A percentile compares a stretch with the other conserved stretches of the same genome.
phyloP scores from a whole-genome alignment of 2,329 filamentous ascomycete genomes.

The Diplodia corticola region DNA sequence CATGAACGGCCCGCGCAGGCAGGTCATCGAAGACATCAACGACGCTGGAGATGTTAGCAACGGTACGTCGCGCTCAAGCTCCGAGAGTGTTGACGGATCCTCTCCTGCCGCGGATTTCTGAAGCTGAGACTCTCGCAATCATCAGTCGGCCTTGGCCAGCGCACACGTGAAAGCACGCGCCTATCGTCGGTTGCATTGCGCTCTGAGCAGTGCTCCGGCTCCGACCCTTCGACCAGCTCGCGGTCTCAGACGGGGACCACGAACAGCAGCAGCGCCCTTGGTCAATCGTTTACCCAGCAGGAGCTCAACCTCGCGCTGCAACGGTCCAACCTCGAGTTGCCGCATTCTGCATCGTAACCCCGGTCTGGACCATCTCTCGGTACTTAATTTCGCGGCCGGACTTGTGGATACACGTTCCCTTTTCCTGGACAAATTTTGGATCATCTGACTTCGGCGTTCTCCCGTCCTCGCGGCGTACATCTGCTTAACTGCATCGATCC shows the following conservation, averaged over 20 bases:
- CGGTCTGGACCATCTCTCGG: not conserved
- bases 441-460: not conserved
- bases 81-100: constrained; percentile 42
- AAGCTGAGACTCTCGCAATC: constrained; percentile 13
- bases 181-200: not conserved
- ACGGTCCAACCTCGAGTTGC: constrained; percentile 40
- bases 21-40: constrained; percentile 46
- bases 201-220: not conserved
- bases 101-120: not conserved
- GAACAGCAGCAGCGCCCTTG: constrained; percentile 33
- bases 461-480: not conserved
- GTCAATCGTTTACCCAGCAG: constrained; percentile 46
- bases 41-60: constrained; percentile 44
- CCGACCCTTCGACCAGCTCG: not conserved
- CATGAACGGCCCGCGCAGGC: constrained; percentile 33
- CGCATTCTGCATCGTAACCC: constrained; percentile 17
- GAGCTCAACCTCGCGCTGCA: constrained; percentile 48
- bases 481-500: constrained; percentile 1
- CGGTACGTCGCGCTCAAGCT: constrained; percentile 37
- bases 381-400: not conserved
- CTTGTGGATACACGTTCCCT: not conserved
- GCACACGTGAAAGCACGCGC: not conserved
- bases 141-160: constrained; percentile 13
- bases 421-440: not conserved
- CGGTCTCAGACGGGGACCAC: constrained; percentile 27